phyloP scores from a whole-genome alignment of 257 asterid genomes.

The Solanum raphanifolium region DNA sequence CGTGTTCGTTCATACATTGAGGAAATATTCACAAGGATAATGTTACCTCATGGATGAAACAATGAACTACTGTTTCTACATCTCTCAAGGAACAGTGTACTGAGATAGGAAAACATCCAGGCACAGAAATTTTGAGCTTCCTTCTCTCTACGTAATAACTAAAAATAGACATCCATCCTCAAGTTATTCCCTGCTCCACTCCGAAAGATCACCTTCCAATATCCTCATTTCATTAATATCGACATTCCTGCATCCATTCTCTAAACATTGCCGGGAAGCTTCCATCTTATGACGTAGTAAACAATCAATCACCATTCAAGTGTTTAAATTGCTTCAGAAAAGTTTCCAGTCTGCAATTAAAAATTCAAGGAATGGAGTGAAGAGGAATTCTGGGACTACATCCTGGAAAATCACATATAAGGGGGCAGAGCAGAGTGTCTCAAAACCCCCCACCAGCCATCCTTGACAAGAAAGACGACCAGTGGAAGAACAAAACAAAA shows the following conservation, averaged over 20 bases:
- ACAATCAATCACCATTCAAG: neutral
- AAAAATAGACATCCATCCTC: neutral
- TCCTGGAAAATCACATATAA: neutral
- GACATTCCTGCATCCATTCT: neutral
- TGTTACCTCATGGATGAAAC: neutral
- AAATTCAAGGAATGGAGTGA: neutral
- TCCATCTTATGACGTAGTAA: neutral
- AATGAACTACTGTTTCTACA: neutral
- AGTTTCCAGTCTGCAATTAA: constrained; percentile 31
- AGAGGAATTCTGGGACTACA: neutral
- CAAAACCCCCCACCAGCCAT: neutral
- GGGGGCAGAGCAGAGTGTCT: neutral
- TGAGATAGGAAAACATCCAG: neutral
- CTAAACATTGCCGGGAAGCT: neutral
- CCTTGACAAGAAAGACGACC: neutral
- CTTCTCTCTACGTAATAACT: neutral
- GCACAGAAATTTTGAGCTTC: neutral
- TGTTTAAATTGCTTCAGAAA: constrained; percentile 9
- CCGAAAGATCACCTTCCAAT: neutral
- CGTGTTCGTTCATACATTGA: neutral
- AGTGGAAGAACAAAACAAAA: neutral
- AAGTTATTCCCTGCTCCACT: neutral
- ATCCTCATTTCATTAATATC: neutral
- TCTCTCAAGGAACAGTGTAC: neutral
- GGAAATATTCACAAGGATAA: neutral